Evolutionary conservation across 441 rosid species (phyloP).

Genomic region (Brassica balearica): DNA sequence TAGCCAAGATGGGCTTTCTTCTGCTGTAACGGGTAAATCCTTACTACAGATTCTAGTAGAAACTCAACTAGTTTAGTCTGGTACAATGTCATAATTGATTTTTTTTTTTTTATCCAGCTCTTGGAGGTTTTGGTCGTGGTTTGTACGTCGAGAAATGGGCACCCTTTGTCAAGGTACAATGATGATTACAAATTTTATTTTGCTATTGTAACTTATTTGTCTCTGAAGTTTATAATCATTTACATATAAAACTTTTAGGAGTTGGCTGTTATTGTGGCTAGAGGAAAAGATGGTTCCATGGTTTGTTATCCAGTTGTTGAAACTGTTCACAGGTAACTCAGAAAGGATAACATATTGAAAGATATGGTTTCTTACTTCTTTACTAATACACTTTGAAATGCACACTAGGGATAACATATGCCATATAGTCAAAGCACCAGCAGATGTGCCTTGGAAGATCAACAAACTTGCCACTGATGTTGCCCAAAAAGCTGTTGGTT

Average conservation of each 20-base stretch:
- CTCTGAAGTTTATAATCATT: constrained; percentile 15
- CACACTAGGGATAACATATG: constrained; percentile 88
- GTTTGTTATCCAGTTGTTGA: constrained; percentile 92
- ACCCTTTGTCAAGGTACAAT: constrained; percentile 73
- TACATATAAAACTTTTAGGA: constrained; percentile 52
- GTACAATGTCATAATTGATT: background rate
- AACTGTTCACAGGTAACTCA: constrained; percentile 85
- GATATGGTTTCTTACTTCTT: background rate
- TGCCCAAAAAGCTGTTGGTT: constrained; percentile 80
- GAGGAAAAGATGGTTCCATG: constrained; percentile 90
- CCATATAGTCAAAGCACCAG: constrained; percentile 94
- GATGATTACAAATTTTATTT: background rate
- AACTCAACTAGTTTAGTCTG: constrained; percentile 7
- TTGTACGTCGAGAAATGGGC: constrained; percentile 96
- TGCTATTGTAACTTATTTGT: too few species aligned
- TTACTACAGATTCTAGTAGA: background rate
- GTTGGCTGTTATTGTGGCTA: constrained; percentile 91
- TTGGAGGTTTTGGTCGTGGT: constrained; percentile 82
- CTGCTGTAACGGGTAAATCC: constrained; percentile 68
- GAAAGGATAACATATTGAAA: too few species aligned
- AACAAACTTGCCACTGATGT: constrained; percentile 84
- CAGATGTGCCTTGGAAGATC: constrained; percentile 80
- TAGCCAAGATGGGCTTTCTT: constrained; percentile 70
- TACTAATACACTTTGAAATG: constrained; percentile 31
- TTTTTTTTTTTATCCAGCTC: constrained; percentile 53